A percentile compares a stretch with the other conserved stretches of the same genome.
phyloP scores from a whole-genome alignment of 805 yeast species.

The Pichia kluyveri region DNA sequence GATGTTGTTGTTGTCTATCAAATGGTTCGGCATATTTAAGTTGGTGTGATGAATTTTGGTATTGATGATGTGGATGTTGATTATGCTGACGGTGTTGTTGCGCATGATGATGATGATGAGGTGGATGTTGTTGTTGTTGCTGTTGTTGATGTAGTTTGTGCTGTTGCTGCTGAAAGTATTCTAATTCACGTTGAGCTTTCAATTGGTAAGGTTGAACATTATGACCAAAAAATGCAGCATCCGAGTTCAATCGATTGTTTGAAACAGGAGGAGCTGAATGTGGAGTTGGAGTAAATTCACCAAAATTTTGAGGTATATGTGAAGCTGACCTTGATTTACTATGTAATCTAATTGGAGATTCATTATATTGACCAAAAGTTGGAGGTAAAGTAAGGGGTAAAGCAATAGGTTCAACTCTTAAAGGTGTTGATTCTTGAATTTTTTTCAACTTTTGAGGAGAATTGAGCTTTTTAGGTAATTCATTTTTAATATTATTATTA shows the following conservation, averaged over 20 bases:
- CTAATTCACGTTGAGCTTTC: slow-evolving; percentile 9
- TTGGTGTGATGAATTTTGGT: no score
- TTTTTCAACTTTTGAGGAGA: slow-evolving; percentile 2
- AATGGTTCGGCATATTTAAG: no score
- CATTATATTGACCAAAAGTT: slow-evolving; percentile 11
- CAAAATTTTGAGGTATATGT: neutral
- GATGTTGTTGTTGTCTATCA: no score
- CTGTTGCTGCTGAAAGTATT: slow-evolving; percentile 12
- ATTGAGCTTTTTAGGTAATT: neutral
- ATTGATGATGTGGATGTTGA: neutral
- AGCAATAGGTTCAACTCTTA: neutral
- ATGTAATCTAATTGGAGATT: neutral
- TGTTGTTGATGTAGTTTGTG: slow-evolving; percentile 10
- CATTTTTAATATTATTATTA: no score
- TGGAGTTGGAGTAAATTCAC: neutral
- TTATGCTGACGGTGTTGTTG: slow-evolving; percentile 8
- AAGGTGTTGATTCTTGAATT: neutral
- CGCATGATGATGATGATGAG: neutral
- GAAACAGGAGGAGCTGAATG: neutral
- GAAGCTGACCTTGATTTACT: slow-evolving; percentile 1
- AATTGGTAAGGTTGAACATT: slow-evolving; percentile 4
- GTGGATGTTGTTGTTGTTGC: no score
- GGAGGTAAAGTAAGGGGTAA: slow-evolving; percentile 13
- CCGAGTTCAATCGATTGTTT: neutral
- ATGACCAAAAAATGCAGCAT: neutral